These are phyloP conservation scores for Scleroderma citrinum DNA, from an alignment of 768 basidiomycete species.

Conservation along the genomic window DNA sequence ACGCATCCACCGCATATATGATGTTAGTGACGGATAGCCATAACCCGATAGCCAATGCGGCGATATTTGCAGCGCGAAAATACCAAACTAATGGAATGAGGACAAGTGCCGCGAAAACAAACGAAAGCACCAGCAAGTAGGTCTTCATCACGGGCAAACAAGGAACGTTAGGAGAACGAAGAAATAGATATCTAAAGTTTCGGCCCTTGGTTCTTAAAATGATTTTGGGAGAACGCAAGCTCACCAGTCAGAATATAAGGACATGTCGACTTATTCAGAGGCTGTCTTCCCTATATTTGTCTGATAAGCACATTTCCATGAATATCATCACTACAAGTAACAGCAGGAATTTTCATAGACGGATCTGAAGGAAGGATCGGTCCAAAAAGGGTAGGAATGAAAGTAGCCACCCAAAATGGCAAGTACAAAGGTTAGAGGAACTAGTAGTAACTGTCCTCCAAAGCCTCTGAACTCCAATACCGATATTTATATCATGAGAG, in stretches of 20 bases:
- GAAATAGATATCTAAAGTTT: slow-evolving; percentile 9
- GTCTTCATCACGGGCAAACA: slow-evolving; percentile 16
- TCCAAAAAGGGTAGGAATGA: slow-evolving; percentile 19
- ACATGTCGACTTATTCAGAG: too few species aligned
- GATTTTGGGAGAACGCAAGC: slow-evolving; percentile 4
- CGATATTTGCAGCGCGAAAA: slow-evolving; percentile 37
- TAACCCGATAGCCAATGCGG: slow-evolving; percentile 40
- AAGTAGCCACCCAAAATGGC: slow-evolving; percentile 25
- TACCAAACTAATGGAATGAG: slow-evolving; percentile 38
- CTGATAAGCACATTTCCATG: slow-evolving; percentile 17
- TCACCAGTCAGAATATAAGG: too few species aligned
- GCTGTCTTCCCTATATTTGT: slow-evolving; percentile 2
- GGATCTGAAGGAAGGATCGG: slow-evolving; percentile 10
- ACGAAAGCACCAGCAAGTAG: slow-evolving; percentile 37
- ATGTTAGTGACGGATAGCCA: slow-evolving; percentile 50
- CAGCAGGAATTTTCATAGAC: slow-evolving; percentile 1
- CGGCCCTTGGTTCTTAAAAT: background rate
- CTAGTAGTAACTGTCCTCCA: background rate
- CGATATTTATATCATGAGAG: background rate
- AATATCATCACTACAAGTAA: slow-evolving; percentile 21
- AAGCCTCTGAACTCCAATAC: background rate
- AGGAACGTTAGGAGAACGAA: slow-evolving; percentile 3
- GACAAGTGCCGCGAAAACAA: slow-evolving; percentile 38
- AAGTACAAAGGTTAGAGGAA: slow-evolving; percentile 11
- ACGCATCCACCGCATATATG: slow-evolving; percentile 49